Evolutionary conservation across 1,139 yeast species (phyloP).

Genomic region (Suhomyces wounanorum): DNA sequence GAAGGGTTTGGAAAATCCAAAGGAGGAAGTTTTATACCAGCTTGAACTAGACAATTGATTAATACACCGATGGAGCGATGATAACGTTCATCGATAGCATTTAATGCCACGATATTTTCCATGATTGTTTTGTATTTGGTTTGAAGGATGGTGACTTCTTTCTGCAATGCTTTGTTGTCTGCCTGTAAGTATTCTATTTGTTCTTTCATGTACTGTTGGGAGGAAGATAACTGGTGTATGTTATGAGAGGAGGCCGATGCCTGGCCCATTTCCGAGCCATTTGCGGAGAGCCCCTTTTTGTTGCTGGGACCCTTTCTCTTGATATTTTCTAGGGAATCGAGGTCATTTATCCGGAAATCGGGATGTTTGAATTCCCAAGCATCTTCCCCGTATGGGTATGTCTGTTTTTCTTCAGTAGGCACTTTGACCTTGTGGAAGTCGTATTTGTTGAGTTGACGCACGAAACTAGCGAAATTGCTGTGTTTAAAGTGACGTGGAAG

Average conservation of each 20-base stretch:
- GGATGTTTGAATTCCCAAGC: conserved; percentile 97
- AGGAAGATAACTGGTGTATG: conserved; percentile 11
- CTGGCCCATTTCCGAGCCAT: conserved; percentile 7
- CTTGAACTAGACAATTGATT: conserved; percentile 49
- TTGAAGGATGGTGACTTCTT: conserved; percentile 49
- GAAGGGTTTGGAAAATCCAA: conserved; percentile 54
- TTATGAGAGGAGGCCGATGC: conserved; percentile 9
- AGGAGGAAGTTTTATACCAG: conserved; percentile 70
- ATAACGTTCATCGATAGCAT: conserved; percentile 57
- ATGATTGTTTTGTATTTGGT: conserved; percentile 65
- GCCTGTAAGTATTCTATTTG: conserved; percentile 43
- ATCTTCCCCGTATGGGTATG: conserved; percentile 68
- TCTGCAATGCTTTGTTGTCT: conserved; percentile 43
- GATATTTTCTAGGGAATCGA: conserved; percentile 73
- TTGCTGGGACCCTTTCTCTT: conserved; percentile 75
- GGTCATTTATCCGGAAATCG: conserved; percentile 72
- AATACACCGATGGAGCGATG: conserved; percentile 53
- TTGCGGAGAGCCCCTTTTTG: conserved; percentile 32
- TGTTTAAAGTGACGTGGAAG: conserved; percentile 78
- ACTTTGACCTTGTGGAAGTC: conserved; percentile 47
- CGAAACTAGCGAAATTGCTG: conserved; percentile 91
- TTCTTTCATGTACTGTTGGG: conserved; percentile 36
- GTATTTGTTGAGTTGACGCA: conserved; percentile 86
- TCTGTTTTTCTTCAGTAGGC: conserved; percentile 53
- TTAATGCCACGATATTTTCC: conserved; percentile 58